These are phyloP conservation scores for Metschnikowia aberdeeniae DNA, from an alignment of 805 yeast species.

Conservation along the genomic window DNA sequence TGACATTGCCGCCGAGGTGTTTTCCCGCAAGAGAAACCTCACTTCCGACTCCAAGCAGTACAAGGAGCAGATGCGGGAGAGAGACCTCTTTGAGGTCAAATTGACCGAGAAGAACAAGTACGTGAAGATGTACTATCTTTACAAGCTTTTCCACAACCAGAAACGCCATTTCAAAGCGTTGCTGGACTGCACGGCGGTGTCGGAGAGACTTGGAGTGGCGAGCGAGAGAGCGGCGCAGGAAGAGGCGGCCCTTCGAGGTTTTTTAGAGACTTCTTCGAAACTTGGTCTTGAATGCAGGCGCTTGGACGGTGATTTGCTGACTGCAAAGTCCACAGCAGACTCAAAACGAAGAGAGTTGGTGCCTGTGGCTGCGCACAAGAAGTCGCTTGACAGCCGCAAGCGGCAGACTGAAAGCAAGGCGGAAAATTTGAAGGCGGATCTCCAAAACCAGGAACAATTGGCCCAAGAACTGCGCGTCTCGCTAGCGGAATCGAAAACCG, in stretches of 20 bases:
- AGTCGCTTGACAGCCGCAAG: constrained; percentile 45
- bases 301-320: constrained; percentile 33
- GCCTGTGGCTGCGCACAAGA: constrained; percentile 59
- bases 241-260: constrained; percentile 24
- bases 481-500: constrained; percentile 10
- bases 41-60: constrained; percentile 75
- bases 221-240: constrained; percentile 26
- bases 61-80: constrained; percentile 69
- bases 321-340: constrained; percentile 40
- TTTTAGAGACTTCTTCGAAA: constrained; percentile 43
- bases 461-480: constrained; percentile 22
- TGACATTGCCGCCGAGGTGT: constrained; percentile 57
- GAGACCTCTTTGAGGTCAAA: constrained; percentile 59
- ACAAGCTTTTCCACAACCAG: constrained; percentile 63
- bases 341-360: constrained; percentile 46
- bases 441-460: constrained; percentile 43
- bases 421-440: constrained; percentile 48
- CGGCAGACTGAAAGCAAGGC: constrained; percentile 45
- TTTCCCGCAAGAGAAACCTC: constrained; percentile 64
- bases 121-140: constrained; percentile 50
- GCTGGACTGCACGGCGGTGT: constrained; percentile 20
- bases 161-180: constrained; percentile 35
- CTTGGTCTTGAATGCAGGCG: constrained; percentile 41
- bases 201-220: constrained; percentile 9
- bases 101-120: constrained; percentile 45